Percentiles rank a stretch among this genome's conserved stretches.
phyloP scores from a whole-genome alignment of 768 basidiomycete genomes.

The Fomitopsis pulvina region DNA sequence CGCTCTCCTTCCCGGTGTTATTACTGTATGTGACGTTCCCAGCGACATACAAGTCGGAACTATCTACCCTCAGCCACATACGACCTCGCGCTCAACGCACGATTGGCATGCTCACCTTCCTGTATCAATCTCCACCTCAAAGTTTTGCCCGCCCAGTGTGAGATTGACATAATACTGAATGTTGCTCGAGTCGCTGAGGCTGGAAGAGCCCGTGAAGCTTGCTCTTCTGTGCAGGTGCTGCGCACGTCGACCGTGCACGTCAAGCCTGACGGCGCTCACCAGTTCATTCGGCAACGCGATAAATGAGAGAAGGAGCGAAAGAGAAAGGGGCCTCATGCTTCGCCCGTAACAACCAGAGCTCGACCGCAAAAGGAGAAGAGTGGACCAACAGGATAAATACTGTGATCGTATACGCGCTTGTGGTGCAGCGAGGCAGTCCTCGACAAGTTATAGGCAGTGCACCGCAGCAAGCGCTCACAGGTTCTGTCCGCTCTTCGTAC shows the following conservation, averaged over 20 bases:
- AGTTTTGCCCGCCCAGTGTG: slow-evolving; percentile 28
- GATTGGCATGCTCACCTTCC: slow-evolving; percentile 30
- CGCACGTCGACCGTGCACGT: slow-evolving; percentile 7
- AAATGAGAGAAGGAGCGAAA: slow-evolving; percentile 12
- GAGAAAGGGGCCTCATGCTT: slow-evolving; percentile 9
- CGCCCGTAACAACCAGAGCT: not conserved
- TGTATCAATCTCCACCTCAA: slow-evolving; percentile 37
- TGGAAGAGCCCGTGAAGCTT: slow-evolving; percentile 21
- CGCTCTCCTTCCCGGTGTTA: slow-evolving; percentile 30
- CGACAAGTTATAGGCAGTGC: too few relatives aligned
- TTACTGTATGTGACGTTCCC: slow-evolving; percentile 33
- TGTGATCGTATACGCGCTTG: too few relatives aligned
- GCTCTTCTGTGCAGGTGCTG: slow-evolving; percentile 19
- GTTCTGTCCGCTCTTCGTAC: too few relatives aligned
- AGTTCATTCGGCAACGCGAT: slow-evolving; percentile 11
- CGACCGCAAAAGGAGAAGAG: not conserved
- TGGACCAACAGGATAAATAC: too few relatives aligned
- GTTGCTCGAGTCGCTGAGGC: slow-evolving; percentile 25
- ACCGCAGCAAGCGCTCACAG: too few relatives aligned
- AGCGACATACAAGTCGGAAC: slow-evolving; percentile 62
- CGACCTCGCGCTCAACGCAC: not conserved
- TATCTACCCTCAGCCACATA: slow-evolving; percentile 19
- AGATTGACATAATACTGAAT: slow-evolving; percentile 33
- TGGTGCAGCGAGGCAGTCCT: too few relatives aligned
- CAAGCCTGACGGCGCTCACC: slow-evolving; percentile 13